phyloP scores from a whole-genome alignment of 768 basidiomycete species.

The Tulasnella sp. region DNA sequence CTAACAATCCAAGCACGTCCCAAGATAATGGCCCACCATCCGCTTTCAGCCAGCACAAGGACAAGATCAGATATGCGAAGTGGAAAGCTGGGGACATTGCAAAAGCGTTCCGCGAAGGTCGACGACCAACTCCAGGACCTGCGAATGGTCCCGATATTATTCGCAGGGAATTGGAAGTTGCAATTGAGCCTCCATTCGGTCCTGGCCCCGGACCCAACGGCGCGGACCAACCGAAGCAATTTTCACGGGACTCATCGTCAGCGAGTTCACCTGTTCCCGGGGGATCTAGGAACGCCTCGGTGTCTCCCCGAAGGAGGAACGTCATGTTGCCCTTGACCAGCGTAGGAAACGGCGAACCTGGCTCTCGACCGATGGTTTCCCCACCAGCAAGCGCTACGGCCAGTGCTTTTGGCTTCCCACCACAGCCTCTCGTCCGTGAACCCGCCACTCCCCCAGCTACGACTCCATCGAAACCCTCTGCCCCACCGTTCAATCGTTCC shows the following conservation, averaged over 20 bases:
- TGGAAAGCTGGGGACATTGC: constrained; percentile 98
- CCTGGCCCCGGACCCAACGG: constrained; percentile 8
- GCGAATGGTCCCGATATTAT: constrained; percentile 44
- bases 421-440: neutral
- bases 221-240: neutral
- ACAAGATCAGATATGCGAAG: constrained; percentile 89
- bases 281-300: constrained; percentile 19
- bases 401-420: neutral
- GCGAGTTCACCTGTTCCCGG: constrained; percentile 24
- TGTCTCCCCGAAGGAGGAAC: constrained; percentile 21
- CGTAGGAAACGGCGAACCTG: neutral
- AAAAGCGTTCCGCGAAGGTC: constrained; percentile 91
- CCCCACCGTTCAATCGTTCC: neutral
- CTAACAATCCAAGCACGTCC: neutral
- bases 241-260: constrained; percentile 10
- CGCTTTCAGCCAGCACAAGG: constrained; percentile 55
- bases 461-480: neutral
- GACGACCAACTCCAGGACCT: constrained; percentile 75
- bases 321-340: constrained; percentile 8
- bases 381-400: neutral
- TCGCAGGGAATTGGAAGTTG: constrained; percentile 10
- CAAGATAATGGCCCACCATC: neutral
- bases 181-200: constrained; percentile 32
- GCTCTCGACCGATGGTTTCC: neutral
- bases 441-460: neutral